Percentiles rank a stretch among this genome's conserved stretches.
These are phyloP conservation scores for Fraxinus velutina DNA, from an alignment of 305 asterid species.

Conservation along the genomic window DNA sequence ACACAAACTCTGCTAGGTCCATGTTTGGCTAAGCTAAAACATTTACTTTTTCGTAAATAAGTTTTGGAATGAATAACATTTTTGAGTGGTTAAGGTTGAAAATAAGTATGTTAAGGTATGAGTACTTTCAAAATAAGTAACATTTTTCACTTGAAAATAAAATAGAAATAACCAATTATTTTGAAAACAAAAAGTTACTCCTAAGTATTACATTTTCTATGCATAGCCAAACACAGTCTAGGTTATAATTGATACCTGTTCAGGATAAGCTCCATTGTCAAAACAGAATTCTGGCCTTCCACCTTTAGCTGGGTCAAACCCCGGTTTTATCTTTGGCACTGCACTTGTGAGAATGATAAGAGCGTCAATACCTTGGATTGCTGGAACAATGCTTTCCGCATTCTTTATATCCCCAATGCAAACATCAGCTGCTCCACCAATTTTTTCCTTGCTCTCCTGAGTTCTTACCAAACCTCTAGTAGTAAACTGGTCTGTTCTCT, in stretches of 20 bases:
- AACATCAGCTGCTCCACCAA: slow-evolving; percentile 79
- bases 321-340: slow-evolving; percentile 86
- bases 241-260: slow-evolving; percentile 46
- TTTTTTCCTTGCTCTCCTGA: slow-evolving; percentile 76
- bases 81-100: not conserved
- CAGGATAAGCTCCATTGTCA: slow-evolving; percentile 79
- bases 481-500: slow-evolving; percentile 48
- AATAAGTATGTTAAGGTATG: not conserved
- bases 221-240: not conserved
- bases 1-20: not conserved
- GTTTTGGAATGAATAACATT: not conserved
- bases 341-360: slow-evolving; percentile 88
- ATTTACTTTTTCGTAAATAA: not conserved
- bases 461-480: slow-evolving; percentile 77
- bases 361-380: slow-evolving; percentile 67
- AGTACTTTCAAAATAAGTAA: not conserved
- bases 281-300: slow-evolving; percentile 83
- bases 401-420: slow-evolving; percentile 70
- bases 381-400: slow-evolving; percentile 53
- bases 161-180: not conserved
- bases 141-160: not conserved
- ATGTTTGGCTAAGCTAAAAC: not conserved
- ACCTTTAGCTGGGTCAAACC: slow-evolving; percentile 73
- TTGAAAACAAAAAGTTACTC: not conserved
- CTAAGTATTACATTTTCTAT: not conserved